Evolutionary conservation across 805 yeast species (phyloP).

Genomic region (Nakazawaea wyomingensis): DNA sequence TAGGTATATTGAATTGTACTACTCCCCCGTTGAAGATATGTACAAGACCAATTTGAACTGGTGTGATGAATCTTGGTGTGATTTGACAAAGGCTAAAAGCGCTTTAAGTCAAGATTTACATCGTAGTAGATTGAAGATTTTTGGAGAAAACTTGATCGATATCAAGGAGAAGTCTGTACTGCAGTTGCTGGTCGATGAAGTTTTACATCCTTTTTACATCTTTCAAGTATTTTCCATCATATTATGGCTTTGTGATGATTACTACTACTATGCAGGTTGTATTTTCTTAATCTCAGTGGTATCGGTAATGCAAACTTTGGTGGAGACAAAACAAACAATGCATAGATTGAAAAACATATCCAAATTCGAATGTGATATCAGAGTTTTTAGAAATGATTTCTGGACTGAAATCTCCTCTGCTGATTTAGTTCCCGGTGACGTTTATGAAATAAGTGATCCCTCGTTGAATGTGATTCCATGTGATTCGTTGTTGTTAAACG

Average conservation of each 20-base stretch:
- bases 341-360: conserved; percentile 70
- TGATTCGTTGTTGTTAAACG: conserved; percentile 80
- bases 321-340: conserved; percentile 81
- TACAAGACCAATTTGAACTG: conserved; percentile 82
- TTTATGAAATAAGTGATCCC: conserved; percentile 89
- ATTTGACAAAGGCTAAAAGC: conserved; percentile 44
- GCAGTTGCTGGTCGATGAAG: conserved; percentile 76
- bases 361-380: conserved; percentile 66
- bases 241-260: conserved; percentile 88
- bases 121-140: conserved; percentile 65
- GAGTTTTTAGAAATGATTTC: conserved; percentile 89
- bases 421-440: conserved; percentile 93
- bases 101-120: conserved; percentile 71
- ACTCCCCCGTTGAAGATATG: conserved; percentile 82
- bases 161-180: conserved; percentile 65
- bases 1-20: conserved; percentile 76
- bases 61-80: conserved; percentile 78
- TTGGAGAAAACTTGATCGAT: conserved; percentile 72
- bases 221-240: conserved; percentile 91
- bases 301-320: conserved; percentile 71
- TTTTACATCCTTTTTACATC: conserved; percentile 90
- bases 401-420: conserved; percentile 78
- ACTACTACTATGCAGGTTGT: conserved; percentile 90
- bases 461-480: conserved; percentile 72
- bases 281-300: conserved; percentile 80